Evolutionary conservation across 2,329 filamentous ascomycete species (phyloP).

Genomic region (Neobulgaria alba): DNA sequence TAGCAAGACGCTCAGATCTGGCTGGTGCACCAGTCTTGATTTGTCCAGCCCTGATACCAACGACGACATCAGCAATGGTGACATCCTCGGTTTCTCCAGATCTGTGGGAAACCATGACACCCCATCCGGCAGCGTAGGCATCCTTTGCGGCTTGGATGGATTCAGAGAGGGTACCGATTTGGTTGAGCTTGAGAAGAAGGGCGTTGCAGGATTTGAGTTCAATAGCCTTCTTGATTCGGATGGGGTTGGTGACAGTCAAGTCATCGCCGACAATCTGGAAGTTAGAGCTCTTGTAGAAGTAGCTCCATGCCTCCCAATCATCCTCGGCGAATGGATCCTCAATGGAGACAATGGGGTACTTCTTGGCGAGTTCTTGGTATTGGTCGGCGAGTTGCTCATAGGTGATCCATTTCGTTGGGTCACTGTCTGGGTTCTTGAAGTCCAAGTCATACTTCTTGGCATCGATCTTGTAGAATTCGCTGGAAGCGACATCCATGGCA

Average conservation of each 20-base stretch:
- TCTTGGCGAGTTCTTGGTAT: constrained; percentile 79
- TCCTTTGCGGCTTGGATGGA: constrained; percentile 99
- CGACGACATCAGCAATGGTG: constrained; percentile 95
- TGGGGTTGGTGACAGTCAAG: constrained; percentile 96
- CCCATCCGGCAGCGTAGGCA: constrained; percentile 91
- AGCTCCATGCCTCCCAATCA: constrained; percentile 99
- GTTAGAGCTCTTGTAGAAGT: constrained; percentile 99
- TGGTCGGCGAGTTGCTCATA: constrained; percentile 93
- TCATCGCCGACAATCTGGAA: constrained; percentile 99
- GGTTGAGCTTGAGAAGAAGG: constrained; percentile 98
- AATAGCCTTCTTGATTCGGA: constrained; percentile 99
- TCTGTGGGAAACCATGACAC: constrained; percentile 99
- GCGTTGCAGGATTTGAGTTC: constrained; percentile 98
- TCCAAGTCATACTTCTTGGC: constrained; percentile 99
- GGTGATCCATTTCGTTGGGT: constrained; percentile 94
- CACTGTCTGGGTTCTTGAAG: constrained; percentile 99
- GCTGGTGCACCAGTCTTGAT: constrained; percentile 98
- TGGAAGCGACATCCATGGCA: constrained; percentile 97
- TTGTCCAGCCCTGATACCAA: constrained; percentile 92
- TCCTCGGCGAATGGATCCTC: constrained; percentile 99
- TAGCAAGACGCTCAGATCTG: constrained; percentile 95
- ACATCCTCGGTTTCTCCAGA: constrained; percentile 99
- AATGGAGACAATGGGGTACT: constrained; percentile 98
- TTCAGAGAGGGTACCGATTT: constrained; percentile 98
- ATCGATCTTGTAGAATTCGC: constrained; percentile 97